These are phyloP conservation scores for Ascochyta lentis DNA, from an alignment of 2,329 filamentous ascomycete genomes.

Conservation along the genomic window DNA sequence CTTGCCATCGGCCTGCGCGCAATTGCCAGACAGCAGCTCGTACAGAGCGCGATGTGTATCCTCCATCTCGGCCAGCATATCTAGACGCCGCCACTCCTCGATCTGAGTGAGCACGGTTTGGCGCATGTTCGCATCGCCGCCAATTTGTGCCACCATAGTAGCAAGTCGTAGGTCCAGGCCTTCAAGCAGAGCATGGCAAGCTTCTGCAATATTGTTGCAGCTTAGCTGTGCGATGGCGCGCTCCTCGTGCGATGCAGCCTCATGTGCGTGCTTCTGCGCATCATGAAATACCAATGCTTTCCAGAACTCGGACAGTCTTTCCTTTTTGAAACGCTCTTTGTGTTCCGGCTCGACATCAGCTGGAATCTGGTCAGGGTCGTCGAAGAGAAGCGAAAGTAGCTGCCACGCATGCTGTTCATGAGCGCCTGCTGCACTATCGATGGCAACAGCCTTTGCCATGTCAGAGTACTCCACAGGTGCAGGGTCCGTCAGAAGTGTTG, in stretches of 20 bases:
- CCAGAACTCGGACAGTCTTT: slow-evolving; percentile 73
- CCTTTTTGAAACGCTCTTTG: slow-evolving; percentile 55
- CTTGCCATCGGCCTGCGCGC: slow-evolving; percentile 81
- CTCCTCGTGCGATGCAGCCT: slow-evolving; percentile 74
- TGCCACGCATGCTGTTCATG: slow-evolving; percentile 84
- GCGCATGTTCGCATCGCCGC: slow-evolving; percentile 72
- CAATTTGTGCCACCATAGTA: slow-evolving; percentile 82
- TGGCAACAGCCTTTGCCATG: slow-evolving; percentile 54
- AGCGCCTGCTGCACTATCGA: slow-evolving; percentile 44
- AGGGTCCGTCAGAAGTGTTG: slow-evolving; percentile 56
- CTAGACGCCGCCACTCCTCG: slow-evolving; percentile 80
- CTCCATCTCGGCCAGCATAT: slow-evolving; percentile 85
- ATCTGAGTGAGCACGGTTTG: slow-evolving; percentile 82
- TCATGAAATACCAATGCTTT: slow-evolving; percentile 52
- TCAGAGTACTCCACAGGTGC: slow-evolving; percentile 60
- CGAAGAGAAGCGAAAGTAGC: slow-evolving; percentile 85
- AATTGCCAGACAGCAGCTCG: slow-evolving; percentile 85
- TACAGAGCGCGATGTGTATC: slow-evolving; percentile 86
- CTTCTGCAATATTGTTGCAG: slow-evolving; percentile 78
- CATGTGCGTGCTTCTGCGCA: slow-evolving; percentile 57
- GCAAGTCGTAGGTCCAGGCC: slow-evolving; percentile 84
- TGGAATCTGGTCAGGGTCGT: slow-evolving; percentile 55
- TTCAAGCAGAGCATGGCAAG: slow-evolving; percentile 78
- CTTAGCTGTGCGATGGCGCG: slow-evolving; percentile 83
- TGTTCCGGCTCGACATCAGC: slow-evolving; percentile 53